These are phyloP conservation scores for Tieghemostelium lacteum DNA, from an alignment of 78 protist species.

Conservation along the genomic window DNA sequence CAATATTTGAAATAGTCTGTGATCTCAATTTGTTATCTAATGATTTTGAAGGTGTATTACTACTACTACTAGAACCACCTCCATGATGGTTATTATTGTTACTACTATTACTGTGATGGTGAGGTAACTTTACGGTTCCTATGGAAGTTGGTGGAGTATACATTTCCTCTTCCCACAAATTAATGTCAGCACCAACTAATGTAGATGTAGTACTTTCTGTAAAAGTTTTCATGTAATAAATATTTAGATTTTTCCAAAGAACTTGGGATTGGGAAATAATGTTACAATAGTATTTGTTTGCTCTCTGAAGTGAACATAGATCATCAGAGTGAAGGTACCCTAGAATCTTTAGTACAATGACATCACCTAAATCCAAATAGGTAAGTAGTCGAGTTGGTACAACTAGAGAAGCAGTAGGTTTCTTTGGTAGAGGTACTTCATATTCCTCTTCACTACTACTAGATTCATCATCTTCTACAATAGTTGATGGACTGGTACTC, in stretches of 20 bases:
- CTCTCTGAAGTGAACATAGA: slow-evolving; percentile 5
- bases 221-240: slow-evolving; percentile 20
- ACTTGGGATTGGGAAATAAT: slow-evolving; percentile 2
- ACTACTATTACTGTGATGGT: slow-evolving; percentile 3
- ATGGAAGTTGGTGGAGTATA: background rate
- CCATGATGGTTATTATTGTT: background rate
- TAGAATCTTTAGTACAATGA: background rate
- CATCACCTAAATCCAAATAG: slow-evolving; percentile 6
- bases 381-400: background rate
- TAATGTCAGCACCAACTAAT: slow-evolving; percentile 19
- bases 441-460: slow-evolving; percentile 49
- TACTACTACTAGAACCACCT: background rate
- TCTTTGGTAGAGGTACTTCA: background rate
- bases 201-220: background rate
- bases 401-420: background rate
- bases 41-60: background rate
- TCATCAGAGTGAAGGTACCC: slow-evolving; percentile 5
- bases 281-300: background rate
- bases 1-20: background rate
- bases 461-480: slow-evolving; percentile 16
- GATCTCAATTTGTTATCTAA: background rate
- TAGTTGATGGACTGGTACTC: background rate
- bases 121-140: background rate
- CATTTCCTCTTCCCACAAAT: slow-evolving; percentile 62
- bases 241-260: slow-evolving; percentile 38